Percentiles rank a stretch among this genome's conserved stretches.
phyloP scores from a whole-genome alignment of 176 grass and related monocot species.

The Aegilops speltoides region DNA sequence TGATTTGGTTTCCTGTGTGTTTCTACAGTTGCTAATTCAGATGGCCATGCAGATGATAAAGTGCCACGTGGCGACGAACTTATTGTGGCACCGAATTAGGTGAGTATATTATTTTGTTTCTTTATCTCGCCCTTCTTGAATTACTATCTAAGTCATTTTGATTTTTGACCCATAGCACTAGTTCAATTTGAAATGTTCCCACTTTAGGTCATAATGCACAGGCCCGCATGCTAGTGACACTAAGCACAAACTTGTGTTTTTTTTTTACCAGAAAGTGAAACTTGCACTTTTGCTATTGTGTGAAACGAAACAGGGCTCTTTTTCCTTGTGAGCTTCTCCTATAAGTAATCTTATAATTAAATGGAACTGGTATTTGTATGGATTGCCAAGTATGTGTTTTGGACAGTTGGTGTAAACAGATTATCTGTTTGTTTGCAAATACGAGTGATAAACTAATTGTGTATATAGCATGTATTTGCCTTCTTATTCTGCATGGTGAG shows the following conservation, averaged over 20 bases:
- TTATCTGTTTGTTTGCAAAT: neutral
- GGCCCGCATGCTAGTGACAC: neutral
- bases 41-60: constrained; percentile 34
- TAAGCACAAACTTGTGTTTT: neutral
- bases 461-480: neutral
- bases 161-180: neutral
- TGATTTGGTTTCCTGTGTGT: constrained; percentile 6
- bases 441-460: neutral
- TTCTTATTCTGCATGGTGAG: neutral
- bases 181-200: neutral
- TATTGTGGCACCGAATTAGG: constrained; percentile 42
- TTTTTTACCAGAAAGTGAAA: neutral
- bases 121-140: neutral
- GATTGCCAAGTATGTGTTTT: constrained; percentile 5
- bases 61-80: constrained; percentile 24
- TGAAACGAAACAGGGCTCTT: neutral
- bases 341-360: neutral
- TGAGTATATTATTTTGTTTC: constrained; percentile 20
- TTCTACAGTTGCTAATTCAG: constrained; percentile 45
- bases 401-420: neutral
- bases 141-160: neutral
- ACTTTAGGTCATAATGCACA: neutral
- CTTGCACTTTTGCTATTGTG: neutral
- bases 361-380: neutral
- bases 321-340: neutral